phyloP scores from a whole-genome alignment of 1,139 yeast genomes.

The Ogataea hybrid region DNA sequence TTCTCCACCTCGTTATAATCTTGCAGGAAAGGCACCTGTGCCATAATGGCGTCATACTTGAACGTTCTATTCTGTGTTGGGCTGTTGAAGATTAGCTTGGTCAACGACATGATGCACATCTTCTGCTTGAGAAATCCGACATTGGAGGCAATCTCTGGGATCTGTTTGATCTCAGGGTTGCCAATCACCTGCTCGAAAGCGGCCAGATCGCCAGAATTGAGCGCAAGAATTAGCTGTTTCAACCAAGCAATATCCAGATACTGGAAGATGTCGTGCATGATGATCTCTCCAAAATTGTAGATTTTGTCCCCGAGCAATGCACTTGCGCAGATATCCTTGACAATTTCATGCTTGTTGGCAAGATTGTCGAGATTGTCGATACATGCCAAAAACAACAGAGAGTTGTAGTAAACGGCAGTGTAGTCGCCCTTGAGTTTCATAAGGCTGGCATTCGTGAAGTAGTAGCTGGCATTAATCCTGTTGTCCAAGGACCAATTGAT shows the following conservation, averaged over 20 bases:
- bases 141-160: constrained; percentile 59
- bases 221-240: constrained; percentile 60
- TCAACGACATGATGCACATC: constrained; percentile 86
- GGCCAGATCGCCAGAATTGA: constrained; percentile 76
- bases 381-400: constrained; percentile 62
- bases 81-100: constrained; percentile 81
- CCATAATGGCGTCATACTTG: constrained; percentile 69
- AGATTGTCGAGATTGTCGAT: constrained; percentile 53
- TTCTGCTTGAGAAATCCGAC: constrained; percentile 80
- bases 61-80: constrained; percentile 74
- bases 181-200: constrained; percentile 53
- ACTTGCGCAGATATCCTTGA: constrained; percentile 80
- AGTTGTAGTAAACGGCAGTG: constrained; percentile 72
- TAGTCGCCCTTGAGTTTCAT: constrained; percentile 75
- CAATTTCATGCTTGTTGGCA: constrained; percentile 55
- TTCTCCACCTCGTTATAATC: constrained; percentile 77
- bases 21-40: constrained; percentile 63
- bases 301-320: constrained; percentile 91
- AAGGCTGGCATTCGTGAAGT: constrained; percentile 75
- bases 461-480: constrained; percentile 78
- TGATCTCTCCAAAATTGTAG: constrained; percentile 93
- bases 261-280: constrained; percentile 80
- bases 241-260: constrained; percentile 66
- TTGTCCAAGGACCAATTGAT: constrained; percentile 58
- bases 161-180: constrained; percentile 29